Percentiles rank a stretch among this genome's conserved stretches.
Conservation (phyloP, 345 rosid species). For the Lepidium sativum region DNA sequence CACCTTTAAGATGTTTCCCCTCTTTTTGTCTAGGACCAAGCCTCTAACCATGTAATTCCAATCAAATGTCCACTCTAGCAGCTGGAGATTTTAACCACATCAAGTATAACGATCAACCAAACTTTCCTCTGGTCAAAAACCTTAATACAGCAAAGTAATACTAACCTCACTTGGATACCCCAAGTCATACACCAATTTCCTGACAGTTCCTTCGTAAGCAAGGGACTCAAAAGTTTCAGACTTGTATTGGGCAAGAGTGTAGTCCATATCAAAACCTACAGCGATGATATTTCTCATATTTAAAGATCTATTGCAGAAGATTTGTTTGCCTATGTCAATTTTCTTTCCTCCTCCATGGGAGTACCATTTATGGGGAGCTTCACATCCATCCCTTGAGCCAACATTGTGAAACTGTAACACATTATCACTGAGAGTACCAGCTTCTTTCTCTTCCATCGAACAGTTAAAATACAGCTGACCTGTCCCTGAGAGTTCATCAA, state of each 20-base stretch:
- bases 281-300: conserved; percentile 91
- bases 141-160: neutral
- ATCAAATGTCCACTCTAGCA: conserved; percentile 78
- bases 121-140: neutral
- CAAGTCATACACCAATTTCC: conserved; percentile 76
- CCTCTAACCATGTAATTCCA: conserved; percentile 98
- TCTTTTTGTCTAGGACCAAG: conserved; percentile 89
- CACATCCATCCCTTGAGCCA: conserved; percentile 27
- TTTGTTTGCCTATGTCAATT: conserved; percentile 59
- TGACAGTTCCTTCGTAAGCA: conserved; percentile 83
- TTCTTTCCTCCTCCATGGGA: conserved; percentile 53
- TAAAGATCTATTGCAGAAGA: conserved; percentile 90
- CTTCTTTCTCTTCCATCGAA: conserved; percentile 41
- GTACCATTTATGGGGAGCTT: conserved; percentile 53
- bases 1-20: conserved; percentile 97
- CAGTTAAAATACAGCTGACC: conserved; percentile 31
- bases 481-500: conserved; percentile 39
- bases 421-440: conserved; percentile 31
- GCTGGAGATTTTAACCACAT: conserved; percentile 28
- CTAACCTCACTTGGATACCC: conserved; percentile 87
- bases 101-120: neutral
- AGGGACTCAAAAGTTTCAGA: conserved; percentile 95
- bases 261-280: conserved; percentile 98
- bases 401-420: conserved; percentile 24
- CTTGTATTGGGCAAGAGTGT: conserved; percentile 93